phyloP scores from a whole-genome alignment of 371 early-diverging fungal genomes.

The Rhizomucor miehei region DNA sequence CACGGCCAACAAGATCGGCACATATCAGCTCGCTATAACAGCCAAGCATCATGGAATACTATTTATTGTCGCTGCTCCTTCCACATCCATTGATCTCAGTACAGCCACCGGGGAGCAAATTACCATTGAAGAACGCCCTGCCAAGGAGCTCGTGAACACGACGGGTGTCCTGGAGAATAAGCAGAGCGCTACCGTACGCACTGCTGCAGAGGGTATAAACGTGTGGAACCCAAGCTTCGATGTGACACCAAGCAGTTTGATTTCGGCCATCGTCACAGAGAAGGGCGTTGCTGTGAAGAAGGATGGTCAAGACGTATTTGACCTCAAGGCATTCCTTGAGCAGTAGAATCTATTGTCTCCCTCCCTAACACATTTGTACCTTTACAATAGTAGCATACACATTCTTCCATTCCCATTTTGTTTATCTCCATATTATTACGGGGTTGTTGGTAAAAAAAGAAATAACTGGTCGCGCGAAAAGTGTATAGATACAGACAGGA shows the following conservation, averaged over 20 bases:
- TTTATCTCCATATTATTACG: too few relatives aligned
- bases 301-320: constrained; percentile 51
- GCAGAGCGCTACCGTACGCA: constrained; percentile 59
- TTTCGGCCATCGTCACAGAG: constrained; percentile 94
- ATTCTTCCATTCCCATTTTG: too few relatives aligned
- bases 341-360: background rate
- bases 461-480: too few relatives aligned
- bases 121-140: constrained; percentile 84
- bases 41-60: constrained; percentile 83
- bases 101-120: constrained; percentile 72
- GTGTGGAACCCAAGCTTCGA: constrained; percentile 98
- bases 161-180: constrained; percentile 53
- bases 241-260: constrained; percentile 86
- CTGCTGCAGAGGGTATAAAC: constrained; percentile 79
- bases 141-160: constrained; percentile 74
- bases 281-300: constrained; percentile 77
- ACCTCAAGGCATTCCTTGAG: constrained; percentile 51
- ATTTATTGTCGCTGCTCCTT: constrained; percentile 95
- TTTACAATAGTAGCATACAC: too few relatives aligned
- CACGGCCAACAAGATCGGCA: constrained; percentile 98
- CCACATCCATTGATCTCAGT: constrained; percentile 85
- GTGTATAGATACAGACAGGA: too few relatives aligned
- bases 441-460: too few relatives aligned
- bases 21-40: constrained; percentile 91
- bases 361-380: too few relatives aligned